Base-by-base conservation (phyloP, 805 yeast genomes). In the Candida peoriensis region DNA sequence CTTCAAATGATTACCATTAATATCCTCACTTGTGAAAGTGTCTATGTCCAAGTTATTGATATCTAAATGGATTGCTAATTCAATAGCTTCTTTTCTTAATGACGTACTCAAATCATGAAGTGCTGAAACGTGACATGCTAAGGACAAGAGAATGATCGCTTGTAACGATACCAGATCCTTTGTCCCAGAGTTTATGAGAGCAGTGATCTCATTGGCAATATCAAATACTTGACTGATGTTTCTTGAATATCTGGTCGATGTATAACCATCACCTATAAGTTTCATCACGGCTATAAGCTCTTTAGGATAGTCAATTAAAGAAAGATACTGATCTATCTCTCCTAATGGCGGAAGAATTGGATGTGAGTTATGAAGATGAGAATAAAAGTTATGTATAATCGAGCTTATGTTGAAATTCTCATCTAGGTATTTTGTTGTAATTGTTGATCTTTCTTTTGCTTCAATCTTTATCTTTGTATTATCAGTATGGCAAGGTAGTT, bases 101-200 rank as follows among this genome's bases (percentile, higher is more conserved):
- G 58, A 44, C 2, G 62, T 54, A 28, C 74, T 65, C 29, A 71
- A 41, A 24, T 65, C 71, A 45, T 72, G 78, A 8, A 72, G 44
- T 0, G 77, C 68, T n/a, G 75, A 68, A 18, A 72, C 67, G 42
- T 72, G 78, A 12, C 74, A 59, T 4, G 66, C 59, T 46, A 72
- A 58, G 0, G 72, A 58, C 8, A 68, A 33, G 10, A 72, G 35
- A 8, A 68, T 46, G 28, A 72, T 41, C 0, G 66, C 46, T 39
- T 72, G 78, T 15, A 72, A 38, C 1, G 72, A 48, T 3, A 71
- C 47, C 6, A 72, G 50, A 48, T 72, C 78, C 26, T 60, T 58
- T 43, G 49, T 26, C 4, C 32, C 33, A 44, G 63, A 30, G 17
- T 43, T 44, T 8, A 52, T 52, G 21, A 53, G 54, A 14, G 52